phyloP scores from a whole-genome alignment of 805 yeast species.

The Metschnikowia lachancei region DNA sequence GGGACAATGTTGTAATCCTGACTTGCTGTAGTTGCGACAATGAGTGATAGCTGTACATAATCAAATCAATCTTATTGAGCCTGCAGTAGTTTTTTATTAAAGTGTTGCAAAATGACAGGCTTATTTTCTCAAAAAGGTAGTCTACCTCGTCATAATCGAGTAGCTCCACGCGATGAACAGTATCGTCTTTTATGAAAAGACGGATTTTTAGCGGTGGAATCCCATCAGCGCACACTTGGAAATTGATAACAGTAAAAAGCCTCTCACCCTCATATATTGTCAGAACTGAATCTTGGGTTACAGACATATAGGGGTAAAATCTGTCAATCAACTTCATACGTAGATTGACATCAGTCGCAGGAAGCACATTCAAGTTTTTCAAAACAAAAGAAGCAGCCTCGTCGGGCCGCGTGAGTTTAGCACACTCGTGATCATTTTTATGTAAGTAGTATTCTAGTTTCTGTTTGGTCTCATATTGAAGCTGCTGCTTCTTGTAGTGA shows the following conservation, averaged over 20 bases:
- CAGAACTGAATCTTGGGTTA: constrained; percentile 7
- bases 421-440: constrained; percentile 17
- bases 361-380: constrained; percentile 32
- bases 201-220: constrained; percentile 11
- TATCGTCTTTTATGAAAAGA: constrained; percentile 10
- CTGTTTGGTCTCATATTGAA: constrained; percentile 16
- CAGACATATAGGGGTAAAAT: constrained; percentile 28
- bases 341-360: constrained; percentile 33
- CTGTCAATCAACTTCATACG: constrained; percentile 25
- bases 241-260: constrained; percentile 3
- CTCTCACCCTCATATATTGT: constrained; percentile 2
- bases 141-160: constrained; percentile 4
- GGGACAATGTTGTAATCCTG: constrained; percentile 23
- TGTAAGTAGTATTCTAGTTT: constrained; percentile 18
- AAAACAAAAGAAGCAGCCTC: constrained; percentile 18
- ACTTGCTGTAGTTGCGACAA: constrained; percentile 26
- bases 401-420: constrained; percentile 12
- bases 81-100: constrained; percentile 27
- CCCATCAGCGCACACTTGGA: constrained; percentile 3
- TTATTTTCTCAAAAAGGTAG: constrained; percentile 9
- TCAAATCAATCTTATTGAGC: constrained; percentile 24
- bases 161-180: constrained; percentile 9
- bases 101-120: constrained; percentile 21
- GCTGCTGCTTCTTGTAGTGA: constrained; percentile 15
- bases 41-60: constrained; percentile 33